Conservation (phyloP, 176 grass and related monocot genomes). For the Cenchrus fungigraminus region DNA sequence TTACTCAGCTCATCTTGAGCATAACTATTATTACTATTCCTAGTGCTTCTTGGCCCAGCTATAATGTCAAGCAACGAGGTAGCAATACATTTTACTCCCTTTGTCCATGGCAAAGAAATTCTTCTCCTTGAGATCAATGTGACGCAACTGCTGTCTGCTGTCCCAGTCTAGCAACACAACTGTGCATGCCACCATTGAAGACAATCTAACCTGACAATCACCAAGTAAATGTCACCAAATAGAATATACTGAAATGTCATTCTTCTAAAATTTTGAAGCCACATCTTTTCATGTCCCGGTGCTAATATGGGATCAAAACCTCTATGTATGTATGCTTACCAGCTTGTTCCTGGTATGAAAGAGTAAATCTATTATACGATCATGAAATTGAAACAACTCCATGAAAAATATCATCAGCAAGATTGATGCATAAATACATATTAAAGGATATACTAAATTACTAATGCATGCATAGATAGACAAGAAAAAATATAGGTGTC, state of each 20-base stretch:
- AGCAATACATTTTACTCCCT: not conserved
- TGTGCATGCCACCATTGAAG: not conserved
- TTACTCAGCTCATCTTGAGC: not conserved
- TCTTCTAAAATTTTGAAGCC: not conserved
- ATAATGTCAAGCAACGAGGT: not conserved
- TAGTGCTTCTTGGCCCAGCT: not conserved
- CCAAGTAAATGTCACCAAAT: not conserved
- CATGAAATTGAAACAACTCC: not conserved
- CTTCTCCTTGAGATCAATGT: not conserved
- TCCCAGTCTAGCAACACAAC: not conserved
- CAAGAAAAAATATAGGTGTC: not conserved
- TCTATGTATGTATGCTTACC: not conserved
- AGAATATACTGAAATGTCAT: not conserved
- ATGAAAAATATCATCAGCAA: not conserved
- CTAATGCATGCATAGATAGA: not conserved
- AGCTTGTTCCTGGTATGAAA: not conserved
- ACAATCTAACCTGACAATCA: not conserved
- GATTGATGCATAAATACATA: not conserved
- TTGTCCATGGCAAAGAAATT: constrained; percentile 3
- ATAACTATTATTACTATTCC: constrained; percentile 1
- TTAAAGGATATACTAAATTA: not conserved
- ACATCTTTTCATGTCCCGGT: not conserved
- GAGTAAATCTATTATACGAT: not conserved
- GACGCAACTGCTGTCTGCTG: not conserved
- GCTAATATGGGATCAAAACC: not conserved